These are phyloP conservation scores for Hypoxylon lienhwacheense DNA, from an alignment of 495 filamentous ascomycete species.

Conservation along the genomic window DNA sequence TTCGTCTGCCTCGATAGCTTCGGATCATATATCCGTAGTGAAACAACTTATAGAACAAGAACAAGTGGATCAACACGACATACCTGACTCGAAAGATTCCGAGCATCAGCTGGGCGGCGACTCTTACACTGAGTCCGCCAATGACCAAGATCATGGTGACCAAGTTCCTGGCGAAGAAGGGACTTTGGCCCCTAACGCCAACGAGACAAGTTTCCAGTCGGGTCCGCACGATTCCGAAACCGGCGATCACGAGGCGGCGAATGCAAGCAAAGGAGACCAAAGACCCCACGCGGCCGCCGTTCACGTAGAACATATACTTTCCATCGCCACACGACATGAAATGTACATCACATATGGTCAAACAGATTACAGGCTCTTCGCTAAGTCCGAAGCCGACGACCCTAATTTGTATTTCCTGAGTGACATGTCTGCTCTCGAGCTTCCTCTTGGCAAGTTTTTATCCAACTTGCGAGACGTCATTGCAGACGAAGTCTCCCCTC, in stretches of 20 bases:
- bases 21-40: neutral
- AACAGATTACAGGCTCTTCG: conserved; percentile 71
- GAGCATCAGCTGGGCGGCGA: conserved; percentile 49
- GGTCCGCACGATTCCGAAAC: neutral
- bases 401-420: conserved; percentile 73
- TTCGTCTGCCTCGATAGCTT: neutral
- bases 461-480: conserved; percentile 67
- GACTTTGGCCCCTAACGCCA: conserved; percentile 7
- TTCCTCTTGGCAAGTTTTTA: conserved; percentile 62
- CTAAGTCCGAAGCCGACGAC: conserved; percentile 63
- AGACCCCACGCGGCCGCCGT: neutral
- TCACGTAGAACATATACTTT: conserved; percentile 28
- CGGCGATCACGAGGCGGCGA: neutral
- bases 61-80: neutral
- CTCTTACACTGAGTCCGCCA: conserved; percentile 39
- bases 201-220: conserved; percentile 10
- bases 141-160: conserved; percentile 27
- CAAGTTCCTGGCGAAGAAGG: conserved; percentile 25
- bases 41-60: conserved; percentile 8
- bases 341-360: conserved; percentile 62
- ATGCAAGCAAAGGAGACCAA: conserved; percentile 12
- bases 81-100: conserved; percentile 38
- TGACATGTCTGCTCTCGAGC: conserved; percentile 62
- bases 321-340: conserved; percentile 29
- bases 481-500: conserved; percentile 62